Evolutionary conservation across 306 rosid species (phyloP), one percentile per base, ranked within the genome.

Genomic region (Oxytropis ochrocephala): DNA sequence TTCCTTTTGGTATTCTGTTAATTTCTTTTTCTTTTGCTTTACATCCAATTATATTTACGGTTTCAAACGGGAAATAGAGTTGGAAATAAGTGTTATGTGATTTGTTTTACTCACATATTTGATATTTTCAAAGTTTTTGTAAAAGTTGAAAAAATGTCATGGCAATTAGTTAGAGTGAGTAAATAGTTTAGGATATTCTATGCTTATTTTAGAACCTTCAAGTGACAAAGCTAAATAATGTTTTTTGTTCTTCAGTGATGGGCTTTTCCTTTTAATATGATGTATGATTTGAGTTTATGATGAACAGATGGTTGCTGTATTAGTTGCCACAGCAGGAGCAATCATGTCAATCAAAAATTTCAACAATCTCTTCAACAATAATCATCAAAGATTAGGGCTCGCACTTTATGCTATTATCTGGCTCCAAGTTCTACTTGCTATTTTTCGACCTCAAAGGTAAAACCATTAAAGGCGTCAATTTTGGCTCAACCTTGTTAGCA

Each of bases 331-430:
- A 73, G 79, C 78, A 62, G 98, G 91, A 65, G 98, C 93, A 77
- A 85, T 92, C 54, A 75, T 92, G 89, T 92, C 98, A 24, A 81
- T 92, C 69, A 88, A 83, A 80, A 83, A 85, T 81, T 90, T 92
- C 87, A 88, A 83, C 87, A 92, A 88, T 72, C 77, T 82, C 41
- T 92, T 92, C 85, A 86, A 90, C 83, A 92, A 92, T 47, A 85
- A 71, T 72, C 98, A 92, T 78, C 96, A 92, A 82, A 88, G 96
- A 77, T 66, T 92, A 79, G 98, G 98, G 17, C 74, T 92, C 19
- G 85, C 85, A 71, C 78, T 92, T 5, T 90, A 92, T 79, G 96
- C 87, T 32, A 51, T 90, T 11, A 83, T 92, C 64, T 92, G 96
- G 96, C 67, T 88, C 44, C 96, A 88, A 76, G 75, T 79, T 30